Base-by-base conservation (phyloP, 169 alveolate species). In the Plasmodium knowlesi region DNA sequence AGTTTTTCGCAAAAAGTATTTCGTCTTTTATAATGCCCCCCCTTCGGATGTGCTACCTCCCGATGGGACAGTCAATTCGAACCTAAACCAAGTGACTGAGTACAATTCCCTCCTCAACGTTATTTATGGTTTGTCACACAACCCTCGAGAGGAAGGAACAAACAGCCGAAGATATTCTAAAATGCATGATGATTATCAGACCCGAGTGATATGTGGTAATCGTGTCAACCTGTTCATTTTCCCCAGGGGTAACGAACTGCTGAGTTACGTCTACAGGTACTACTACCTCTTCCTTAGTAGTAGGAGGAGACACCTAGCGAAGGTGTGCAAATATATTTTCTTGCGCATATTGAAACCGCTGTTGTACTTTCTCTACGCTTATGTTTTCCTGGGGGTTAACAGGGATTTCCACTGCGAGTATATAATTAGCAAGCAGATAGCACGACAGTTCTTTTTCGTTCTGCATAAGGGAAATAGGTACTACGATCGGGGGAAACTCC, bases 181-280 rank as follows among this genome's bases (percentile, higher is more conserved):
- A 8, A 22, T 28, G 50, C 16, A 8, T 46, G 57, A n/a, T 12
- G 12, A 12, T 5, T 1, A n/a, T 46, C n/a, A 10, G n/a, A 46
- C 0, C 5, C 57, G n/a, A 46, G 2, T 12, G 5, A 0, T 46
- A 4, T 12, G n/a, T 46, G 57, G n/a, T 12, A 12, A 9, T 5
- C 57, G 57, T 46, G 57, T 12, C n/a, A n/a, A 30, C 57, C 28
- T 85, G 39, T 85, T 85, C 39, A 53, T 85, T 53, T 85, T 70
- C 79, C 93, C 93, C 34, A 30, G 93, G n/a, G 93, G 93, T n/a
- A 85, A 41, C 43, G 93, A 85, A 28, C 37, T 85, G 32, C 57
- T 85, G 5, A 74, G 80, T 73, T 85, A 74, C 14, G 41, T 85
- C 16, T 85, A 85, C 37, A 46, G n/a, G 10, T 85, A 73, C 61